A percentile compares a stretch with the other conserved stretches of the same genome.
phyloP scores from a whole-genome alignment of 257 asterid species.

The Lycium ferocissimum region DNA sequence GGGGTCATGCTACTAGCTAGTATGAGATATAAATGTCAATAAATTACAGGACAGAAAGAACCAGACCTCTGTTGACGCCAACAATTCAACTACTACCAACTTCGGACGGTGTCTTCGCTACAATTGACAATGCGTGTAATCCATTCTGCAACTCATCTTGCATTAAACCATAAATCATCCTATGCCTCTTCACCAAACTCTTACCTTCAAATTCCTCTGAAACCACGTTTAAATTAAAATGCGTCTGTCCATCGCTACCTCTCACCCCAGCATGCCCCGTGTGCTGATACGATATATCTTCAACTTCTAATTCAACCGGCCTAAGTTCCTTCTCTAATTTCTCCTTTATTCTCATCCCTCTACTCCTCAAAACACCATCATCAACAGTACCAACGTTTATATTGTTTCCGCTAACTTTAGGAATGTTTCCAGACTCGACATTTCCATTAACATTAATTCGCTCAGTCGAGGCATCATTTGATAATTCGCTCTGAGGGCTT shows the following conservation, averaged over 20 bases:
- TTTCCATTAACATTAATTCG: slow-evolving; percentile 34
- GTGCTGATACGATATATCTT: slow-evolving; percentile 86
- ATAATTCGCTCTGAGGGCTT: slow-evolving; percentile 14
- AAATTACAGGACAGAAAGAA: slow-evolving; percentile 9
- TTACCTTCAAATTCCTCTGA: slow-evolving; percentile 80
- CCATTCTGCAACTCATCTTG: slow-evolving; percentile 82
- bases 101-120: slow-evolving; percentile 80
- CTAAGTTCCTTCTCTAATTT: slow-evolving; percentile 57
- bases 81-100: slow-evolving; percentile 40
- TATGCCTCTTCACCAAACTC: slow-evolving; percentile 94
- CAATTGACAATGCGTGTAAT: slow-evolving; percentile 76
- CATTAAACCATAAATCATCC: slow-evolving; percentile 71
- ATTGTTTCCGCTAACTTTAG: slow-evolving; percentile 34
- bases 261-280: slow-evolving; percentile 79
- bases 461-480: slow-evolving; percentile 31
- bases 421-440: slow-evolving; percentile 31
- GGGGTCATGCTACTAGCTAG: background rate
- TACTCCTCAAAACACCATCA: slow-evolving; percentile 53
- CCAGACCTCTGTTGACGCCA: slow-evolving; percentile 25
- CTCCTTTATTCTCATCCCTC: slow-evolving; percentile 71
- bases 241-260: slow-evolving; percentile 87
- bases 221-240: slow-evolving; percentile 76
- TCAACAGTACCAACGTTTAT: background rate
- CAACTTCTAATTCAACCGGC: slow-evolving; percentile 62
- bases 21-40: slow-evolving; percentile 9